Evolutionary conservation across 371 early-diverging fungal species (phyloP).

Genomic region (Syncephalis fuscata): DNA sequence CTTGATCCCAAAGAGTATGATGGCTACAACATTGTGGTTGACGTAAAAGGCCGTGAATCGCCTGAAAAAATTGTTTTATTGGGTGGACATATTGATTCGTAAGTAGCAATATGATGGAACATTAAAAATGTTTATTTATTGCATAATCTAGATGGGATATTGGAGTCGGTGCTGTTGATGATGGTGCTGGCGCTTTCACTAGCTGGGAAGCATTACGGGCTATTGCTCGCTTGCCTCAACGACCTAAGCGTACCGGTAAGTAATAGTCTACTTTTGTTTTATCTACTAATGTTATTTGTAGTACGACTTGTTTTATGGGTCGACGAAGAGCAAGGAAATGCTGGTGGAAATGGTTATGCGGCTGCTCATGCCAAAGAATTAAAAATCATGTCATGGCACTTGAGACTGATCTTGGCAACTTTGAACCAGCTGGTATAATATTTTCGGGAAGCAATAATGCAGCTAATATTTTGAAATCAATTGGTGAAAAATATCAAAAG

Average conservation of each 20-base stretch:
- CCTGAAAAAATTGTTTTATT: constrained; percentile 31
- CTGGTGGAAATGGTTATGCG: constrained; percentile 28
- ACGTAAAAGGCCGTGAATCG: constrained; percentile 23
- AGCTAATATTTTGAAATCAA: background rate
- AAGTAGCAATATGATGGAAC: too few relatives aligned
- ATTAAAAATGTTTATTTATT: too few relatives aligned
- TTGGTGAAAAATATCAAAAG: background rate
- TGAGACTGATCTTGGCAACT: constrained; percentile 31
- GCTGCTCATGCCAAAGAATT: constrained; percentile 18
- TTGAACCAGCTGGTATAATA: constrained; percentile 28
- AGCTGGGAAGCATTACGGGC: constrained; percentile 29
- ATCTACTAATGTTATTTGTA: background rate
- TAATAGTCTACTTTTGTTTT: background rate
- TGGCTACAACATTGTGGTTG: constrained; percentile 27
- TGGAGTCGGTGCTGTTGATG: constrained; percentile 33
- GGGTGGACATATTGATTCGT: constrained; percentile 37
- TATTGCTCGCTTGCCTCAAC: constrained; percentile 12
- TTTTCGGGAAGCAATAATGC: constrained; percentile 5
- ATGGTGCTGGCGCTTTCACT: constrained; percentile 32
- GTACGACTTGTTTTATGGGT: constrained; percentile 36
- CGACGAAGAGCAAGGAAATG: constrained; percentile 30
- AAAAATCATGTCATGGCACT: constrained; percentile 20
- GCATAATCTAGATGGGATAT: constrained; percentile 21
- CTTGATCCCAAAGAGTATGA: constrained; percentile 11
- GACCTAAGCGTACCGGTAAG: constrained; percentile 24